Evolutionary conservation across 352 stramenopile species (phyloP), one percentile per base, ranked within the genome.

Genomic region (Blastocystis sp.): DNA sequence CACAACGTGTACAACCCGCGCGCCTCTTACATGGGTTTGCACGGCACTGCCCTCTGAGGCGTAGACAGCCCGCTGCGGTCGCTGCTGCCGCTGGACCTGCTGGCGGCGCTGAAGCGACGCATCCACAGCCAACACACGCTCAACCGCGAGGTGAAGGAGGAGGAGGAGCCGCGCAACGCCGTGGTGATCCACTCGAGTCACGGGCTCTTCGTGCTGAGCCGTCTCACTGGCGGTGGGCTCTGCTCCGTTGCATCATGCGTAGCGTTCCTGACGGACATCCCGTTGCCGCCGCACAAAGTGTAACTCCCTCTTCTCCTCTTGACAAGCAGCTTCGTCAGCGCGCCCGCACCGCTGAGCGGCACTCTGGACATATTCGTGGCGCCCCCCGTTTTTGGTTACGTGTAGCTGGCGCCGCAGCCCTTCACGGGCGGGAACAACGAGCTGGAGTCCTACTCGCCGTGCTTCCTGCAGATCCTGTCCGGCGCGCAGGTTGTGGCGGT

Each of bases 1-100:
- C 67, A 43, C 17, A 77, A 77, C 48, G 67, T 19, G 38, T 77
- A 61, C 52, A 28, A 77, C 43, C 21, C 17, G 2, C 67, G 41
- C 17, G n/a, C 14, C 21, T 19, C 43, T n/a, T 77, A 77, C 28
- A 59, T 77, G 67, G 67, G 67, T 77, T 4, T 4, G 4, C 38
- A 0, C 38, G 0, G 48, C 40, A 9, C 5, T n/a, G 56, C 19
- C 41, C 10, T 5, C 10, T 77, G 0, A 38, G 5, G 14, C n/a
- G 67, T n/a, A 77, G 67, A 77, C 43, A 77, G 67, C 60, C 67
- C 23, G 11, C 38, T 77, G 17, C 67, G 67, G 3, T 77, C 67
- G 41, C 48, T 77, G 67, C 48, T 77, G n/a, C 67, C 67, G 9
- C 21, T 77, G 5, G 38, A 21, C 48, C 38, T 77, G 14, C 9